phyloP scores from a whole-genome alignment of 306 rosid species.

The Cercis canadensis region DNA sequence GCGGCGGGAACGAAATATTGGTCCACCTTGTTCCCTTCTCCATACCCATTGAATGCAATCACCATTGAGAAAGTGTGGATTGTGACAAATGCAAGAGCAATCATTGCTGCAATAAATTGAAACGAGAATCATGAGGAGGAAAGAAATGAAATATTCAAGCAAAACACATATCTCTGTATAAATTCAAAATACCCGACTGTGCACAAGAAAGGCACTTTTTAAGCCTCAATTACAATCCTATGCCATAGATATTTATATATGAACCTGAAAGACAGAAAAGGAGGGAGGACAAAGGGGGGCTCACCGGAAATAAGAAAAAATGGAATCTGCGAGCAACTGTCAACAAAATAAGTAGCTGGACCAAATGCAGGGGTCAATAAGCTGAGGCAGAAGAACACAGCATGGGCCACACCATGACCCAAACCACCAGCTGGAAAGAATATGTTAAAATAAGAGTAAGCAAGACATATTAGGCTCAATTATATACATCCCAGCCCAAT shows the following conservation, averaged over 20 bases:
- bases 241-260: constrained; percentile 15
- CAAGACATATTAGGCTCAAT: constrained; percentile 16
- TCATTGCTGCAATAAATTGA: constrained; percentile 66
- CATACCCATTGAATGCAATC: constrained; percentile 89
- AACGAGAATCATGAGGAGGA: constrained; percentile 17
- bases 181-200: constrained; percentile 27
- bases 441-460: constrained; percentile 19
- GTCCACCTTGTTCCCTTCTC: constrained; percentile 82
- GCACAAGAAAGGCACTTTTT: constrained; percentile 20
- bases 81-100: constrained; percentile 89
- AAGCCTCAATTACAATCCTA: constrained; percentile 16
- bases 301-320: constrained; percentile 94
- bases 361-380: constrained; percentile 95
- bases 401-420: constrained; percentile 97
- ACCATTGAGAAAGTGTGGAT: constrained; percentile 98
- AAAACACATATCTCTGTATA: background rate
- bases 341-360: constrained; percentile 83
- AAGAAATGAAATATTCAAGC: constrained; percentile 24
- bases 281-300: constrained; percentile 15
- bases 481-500: constrained; percentile 1
- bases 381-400: constrained; percentile 97
- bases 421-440: constrained; percentile 87
- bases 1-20: constrained; percentile 74
- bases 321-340: constrained; percentile 76
- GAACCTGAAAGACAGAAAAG: background rate